Base-by-base conservation (phyloP, 768 basidiomycete species). In the Leucocoprinus birnbaumii region DNA sequence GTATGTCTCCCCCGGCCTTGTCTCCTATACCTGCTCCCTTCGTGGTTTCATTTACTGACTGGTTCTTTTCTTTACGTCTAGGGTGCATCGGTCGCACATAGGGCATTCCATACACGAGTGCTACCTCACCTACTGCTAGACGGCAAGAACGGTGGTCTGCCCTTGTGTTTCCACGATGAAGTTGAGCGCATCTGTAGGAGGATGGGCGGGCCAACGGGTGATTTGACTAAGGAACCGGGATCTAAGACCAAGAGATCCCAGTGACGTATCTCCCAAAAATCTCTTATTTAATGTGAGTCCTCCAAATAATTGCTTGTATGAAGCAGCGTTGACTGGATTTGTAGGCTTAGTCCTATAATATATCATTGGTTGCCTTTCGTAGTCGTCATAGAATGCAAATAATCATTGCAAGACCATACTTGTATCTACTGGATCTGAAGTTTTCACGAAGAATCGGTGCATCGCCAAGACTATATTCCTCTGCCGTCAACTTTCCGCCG, bases 161-260 rank as follows among this genome's bases (percentile, higher is more conserved):
- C 79, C 3, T 66, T 71, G 37, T 65, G 67, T 21, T 83, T 85
- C 61, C 80, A 83, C 58, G 64, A 66, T 3, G 78, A 83, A 41
- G 83, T 73, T 4, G 58, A 66, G 44, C 67, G 68, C 27, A 71
- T 75, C 14, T 77, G 72, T 51, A 65, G 75, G 54, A 68, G 73
- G 31, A 78, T 85, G 71, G 84, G 84, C 18, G 84, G 84, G 10
- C 47, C 63, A 14, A 59, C 74, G 2, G 76, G 73, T 43, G 41
- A 49, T 35, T 31, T 55, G 47, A 27, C 61, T 2, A 42, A 48
- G 18, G 19, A 40, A 8, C 40, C 19, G 19, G 47, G 31, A 35
- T 19, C 40, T 7, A 31, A 41, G 8, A 19, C 22, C 35, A 26
- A 49, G 31, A 16, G 19, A 9, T 27, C 46, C 25, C 47, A 40